phyloP scores from a whole-genome alignment of 768 basidiomycete genomes.

The Mycena crocata region DNA sequence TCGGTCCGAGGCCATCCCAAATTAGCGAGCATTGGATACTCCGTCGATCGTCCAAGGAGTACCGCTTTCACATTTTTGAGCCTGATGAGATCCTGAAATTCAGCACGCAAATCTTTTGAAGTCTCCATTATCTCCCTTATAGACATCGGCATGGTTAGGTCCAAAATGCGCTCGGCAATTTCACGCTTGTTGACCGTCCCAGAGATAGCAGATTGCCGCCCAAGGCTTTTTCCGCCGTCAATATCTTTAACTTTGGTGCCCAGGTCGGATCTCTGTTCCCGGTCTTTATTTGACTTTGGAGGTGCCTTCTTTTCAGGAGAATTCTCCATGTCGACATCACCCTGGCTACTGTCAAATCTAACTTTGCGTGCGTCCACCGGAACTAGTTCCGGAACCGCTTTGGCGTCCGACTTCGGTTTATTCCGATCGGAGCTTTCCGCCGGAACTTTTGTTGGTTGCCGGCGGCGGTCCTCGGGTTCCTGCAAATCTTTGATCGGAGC shows the following conservation, averaged over 20 bases:
- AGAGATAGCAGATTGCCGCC: neutral
- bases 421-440: neutral
- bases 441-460: neutral
- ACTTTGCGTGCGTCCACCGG: neutral
- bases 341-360: neutral
- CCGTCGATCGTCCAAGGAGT: neutral
- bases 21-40: neutral
- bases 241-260: neutral
- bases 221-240: neutral
- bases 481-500: neutral
- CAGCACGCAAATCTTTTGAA: constrained; percentile 17
- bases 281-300: neutral
- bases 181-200: neutral
- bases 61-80: constrained; percentile 11
- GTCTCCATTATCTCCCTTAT: constrained; percentile 11
- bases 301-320: too few relatives aligned
- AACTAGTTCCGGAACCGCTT: neutral
- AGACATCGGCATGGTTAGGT: neutral
- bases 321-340: neutral
- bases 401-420: neutral
- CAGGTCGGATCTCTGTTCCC: neutral
- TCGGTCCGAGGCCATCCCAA: constrained; percentile 5
- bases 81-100: constrained; percentile 6
- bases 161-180: constrained; percentile 2
- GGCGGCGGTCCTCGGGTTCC: neutral